Evolutionary conservation across 441 rosid genomes (phyloP).

Genomic region (Pelargonium australe): DNA sequence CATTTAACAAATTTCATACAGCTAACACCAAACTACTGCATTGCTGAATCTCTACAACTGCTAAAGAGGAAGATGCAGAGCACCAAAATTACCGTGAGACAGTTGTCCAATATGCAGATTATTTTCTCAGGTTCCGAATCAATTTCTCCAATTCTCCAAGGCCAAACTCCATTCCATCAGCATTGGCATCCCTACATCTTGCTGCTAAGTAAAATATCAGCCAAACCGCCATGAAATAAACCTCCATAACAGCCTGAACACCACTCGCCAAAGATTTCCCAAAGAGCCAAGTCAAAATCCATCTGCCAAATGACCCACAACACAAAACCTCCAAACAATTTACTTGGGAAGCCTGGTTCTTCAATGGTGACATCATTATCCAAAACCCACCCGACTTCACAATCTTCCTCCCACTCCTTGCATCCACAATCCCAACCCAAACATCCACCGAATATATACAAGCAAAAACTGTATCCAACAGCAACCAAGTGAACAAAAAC

Average conservation of each 20-base stretch:
- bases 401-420: background rate
- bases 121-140: background rate
- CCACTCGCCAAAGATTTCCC: background rate
- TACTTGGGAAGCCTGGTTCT: background rate
- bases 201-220: conserved; percentile 8
- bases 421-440: background rate
- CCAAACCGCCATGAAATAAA: conserved; percentile 7
- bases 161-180: background rate
- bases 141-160: background rate
- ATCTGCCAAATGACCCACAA: background rate
- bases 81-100: too few species aligned
- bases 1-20: background rate
- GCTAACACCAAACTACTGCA: background rate
- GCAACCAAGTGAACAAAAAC: background rate
- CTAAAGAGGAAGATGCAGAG: too few species aligned
- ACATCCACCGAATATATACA: background rate
- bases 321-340: background rate
- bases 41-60: too few species aligned
- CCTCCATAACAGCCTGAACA: background rate
- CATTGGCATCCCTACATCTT: conserved; percentile 2
- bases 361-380: too few species aligned
- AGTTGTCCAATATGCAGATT: background rate
- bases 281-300: background rate
- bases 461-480: background rate
- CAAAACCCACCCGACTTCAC: background rate